Evolutionary conservation across 768 basidiomycete genomes (phyloP).

Genomic region (Albatrellus ellisii): DNA sequence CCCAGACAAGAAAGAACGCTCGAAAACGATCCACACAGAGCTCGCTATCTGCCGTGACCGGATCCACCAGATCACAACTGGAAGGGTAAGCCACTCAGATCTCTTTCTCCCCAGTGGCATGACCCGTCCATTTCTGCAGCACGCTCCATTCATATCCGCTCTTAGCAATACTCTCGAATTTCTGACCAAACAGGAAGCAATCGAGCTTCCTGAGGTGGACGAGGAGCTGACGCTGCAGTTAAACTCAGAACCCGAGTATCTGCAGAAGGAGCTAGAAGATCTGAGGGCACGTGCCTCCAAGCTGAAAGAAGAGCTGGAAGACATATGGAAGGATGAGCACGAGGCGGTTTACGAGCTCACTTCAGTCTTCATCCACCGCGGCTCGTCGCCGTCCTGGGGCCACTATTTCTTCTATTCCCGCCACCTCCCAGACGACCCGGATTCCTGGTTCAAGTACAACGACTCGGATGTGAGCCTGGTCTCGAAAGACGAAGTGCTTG

Average conservation of each 20-base stretch:
- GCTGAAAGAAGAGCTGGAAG: constrained; percentile 61
- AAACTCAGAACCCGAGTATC: constrained; percentile 34
- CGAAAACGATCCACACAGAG: constrained; percentile 56
- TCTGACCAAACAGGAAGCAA: constrained; percentile 34
- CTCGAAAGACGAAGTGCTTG: constrained; percentile 69
- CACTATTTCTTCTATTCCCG: constrained; percentile 97
- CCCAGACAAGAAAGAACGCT: constrained; percentile 52
- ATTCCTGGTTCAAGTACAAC: constrained; percentile 95
- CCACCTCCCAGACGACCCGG: constrained; percentile 64
- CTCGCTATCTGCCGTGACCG: constrained; percentile 55
- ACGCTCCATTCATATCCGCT: constrained; percentile 42
- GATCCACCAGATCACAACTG: constrained; percentile 50
- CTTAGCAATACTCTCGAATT: constrained; percentile 46
- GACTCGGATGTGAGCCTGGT: constrained; percentile 78
- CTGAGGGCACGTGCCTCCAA: constrained; percentile 34
- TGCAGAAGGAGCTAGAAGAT: constrained; percentile 43
- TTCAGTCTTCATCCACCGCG: constrained; percentile 91
- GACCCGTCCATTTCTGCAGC: constrained; percentile 24
- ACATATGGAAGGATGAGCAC: constrained; percentile 56
- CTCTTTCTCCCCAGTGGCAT: not conserved
- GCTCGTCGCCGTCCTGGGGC: constrained; percentile 74
- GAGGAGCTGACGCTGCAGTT: constrained; percentile 40
- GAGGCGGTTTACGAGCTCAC: constrained; percentile 78
- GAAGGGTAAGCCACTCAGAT: constrained; percentile 40
- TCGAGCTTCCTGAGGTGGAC: constrained; percentile 40